Conservation (phyloP, 176 grass and related monocot genomes). For the Ensete glaucum region DNA sequence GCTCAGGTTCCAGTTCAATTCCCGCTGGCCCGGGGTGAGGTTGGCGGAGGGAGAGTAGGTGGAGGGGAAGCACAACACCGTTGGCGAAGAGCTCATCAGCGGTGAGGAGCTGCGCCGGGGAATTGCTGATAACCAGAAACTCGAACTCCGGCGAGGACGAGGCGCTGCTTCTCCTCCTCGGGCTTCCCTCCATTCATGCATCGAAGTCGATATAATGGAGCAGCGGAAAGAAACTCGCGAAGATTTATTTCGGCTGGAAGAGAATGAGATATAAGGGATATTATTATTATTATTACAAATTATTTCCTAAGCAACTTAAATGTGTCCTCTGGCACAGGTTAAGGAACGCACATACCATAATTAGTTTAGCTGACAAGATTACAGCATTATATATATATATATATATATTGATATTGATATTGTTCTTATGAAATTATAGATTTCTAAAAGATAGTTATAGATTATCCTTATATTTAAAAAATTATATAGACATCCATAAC, state of each 20-base stretch:
- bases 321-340: too few relatives aligned
- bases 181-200: background rate
- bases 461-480: too few relatives aligned
- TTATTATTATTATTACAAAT: too few relatives aligned
- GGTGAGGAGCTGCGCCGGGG: conserved; percentile 21
- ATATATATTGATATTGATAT: too few relatives aligned
- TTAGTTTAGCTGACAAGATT: too few relatives aligned
- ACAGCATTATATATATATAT: too few relatives aligned
- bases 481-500: too few relatives aligned
- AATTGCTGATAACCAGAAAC: conserved; percentile 41
- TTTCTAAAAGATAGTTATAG: too few relatives aligned
- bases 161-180: conserved; percentile 32
- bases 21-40: background rate
- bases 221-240: background rate
- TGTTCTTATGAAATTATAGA: too few relatives aligned
- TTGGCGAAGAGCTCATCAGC: conserved; percentile 76
- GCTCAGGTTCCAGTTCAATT: conserved; percentile 3
- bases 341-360: too few relatives aligned
- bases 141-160: conserved; percentile 59
- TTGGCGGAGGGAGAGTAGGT: conserved; percentile 4
- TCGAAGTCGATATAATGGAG: background rate
- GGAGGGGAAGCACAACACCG: conserved; percentile 55
- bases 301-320: too few relatives aligned
- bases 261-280: background rate
- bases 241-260: background rate